Evolutionary conservation across 345 rosid genomes (phyloP), one percentile per base, ranked within the genome.

Genomic region (Bruguiera sexangula): DNA sequence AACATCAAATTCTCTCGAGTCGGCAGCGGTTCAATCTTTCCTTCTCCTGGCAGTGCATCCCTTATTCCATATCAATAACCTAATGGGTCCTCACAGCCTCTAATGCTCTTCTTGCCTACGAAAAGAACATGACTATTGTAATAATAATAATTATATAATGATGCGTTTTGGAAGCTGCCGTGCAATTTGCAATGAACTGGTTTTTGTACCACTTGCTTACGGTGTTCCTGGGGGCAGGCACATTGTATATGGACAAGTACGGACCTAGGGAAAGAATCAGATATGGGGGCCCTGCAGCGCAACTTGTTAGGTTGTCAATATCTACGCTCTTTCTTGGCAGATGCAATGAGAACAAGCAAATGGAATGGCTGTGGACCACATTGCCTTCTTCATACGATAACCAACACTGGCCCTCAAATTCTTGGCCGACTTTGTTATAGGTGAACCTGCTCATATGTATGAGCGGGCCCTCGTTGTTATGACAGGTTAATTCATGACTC

Each of bases 221-320:
- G 2, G 9, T 43, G 48, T 0, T 2, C 48, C 48, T 0, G 50
- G 50, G 5, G 37, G 37, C 10, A 6, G 37, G 62, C 8, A 34
- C 67, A 63, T 48, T 62, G 79, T 27, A 67, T 32, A 7, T 80
- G 52, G 80, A 22, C 73, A 54, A 1, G 36, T 50, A 53, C 54
- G 32, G 18, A 69, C 34, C 11, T 53, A 10, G 54, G 63, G 24
- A 62, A 62, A 62, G 59, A 48, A 48, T 56, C 8, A 24, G 62
- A 19, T 4, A 52, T 8, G 31, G 73, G 71, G 15, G 54, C 58
- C 69, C 54, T 0, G 8, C 24, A 0, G 1, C 63, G 74, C 81
- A 73, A 76, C 76, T 80, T 67, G 80, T 39, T 76, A 48, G 50
- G 19, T 73, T 75, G 9, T 65, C 68, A 26, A 63, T 4, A 13